These are phyloP conservation scores for Phyllosticta paracitricarpa DNA, from an alignment of 2,329 filamentous ascomycete species.

Conservation along the genomic window DNA sequence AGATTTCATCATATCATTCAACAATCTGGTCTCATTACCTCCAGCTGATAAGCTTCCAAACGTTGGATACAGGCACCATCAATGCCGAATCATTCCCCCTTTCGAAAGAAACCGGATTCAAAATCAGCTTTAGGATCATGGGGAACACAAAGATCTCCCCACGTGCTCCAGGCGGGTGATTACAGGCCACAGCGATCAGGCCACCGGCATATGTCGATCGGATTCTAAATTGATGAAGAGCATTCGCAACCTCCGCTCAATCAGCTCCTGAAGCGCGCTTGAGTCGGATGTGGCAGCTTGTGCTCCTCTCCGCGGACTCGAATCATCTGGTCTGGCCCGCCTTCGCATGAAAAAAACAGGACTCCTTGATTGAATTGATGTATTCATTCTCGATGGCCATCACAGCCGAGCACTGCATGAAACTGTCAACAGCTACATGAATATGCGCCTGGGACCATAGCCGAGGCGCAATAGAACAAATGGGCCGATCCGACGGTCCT, in stretches of 20 bases:
- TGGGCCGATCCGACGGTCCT: neutral
- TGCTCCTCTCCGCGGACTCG: neutral
- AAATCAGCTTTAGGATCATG: neutral
- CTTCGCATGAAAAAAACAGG: neutral
- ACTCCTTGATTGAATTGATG: neutral
- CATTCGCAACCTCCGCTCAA: neutral
- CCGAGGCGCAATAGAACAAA: neutral
- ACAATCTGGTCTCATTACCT: neutral
- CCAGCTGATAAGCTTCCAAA: neutral
- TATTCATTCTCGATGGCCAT: neutral
- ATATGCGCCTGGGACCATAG: neutral
- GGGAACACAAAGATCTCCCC: neutral
- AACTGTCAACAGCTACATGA: neutral
- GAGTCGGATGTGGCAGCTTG: neutral
- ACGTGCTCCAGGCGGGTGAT: neutral
- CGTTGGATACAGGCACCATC: neutral
- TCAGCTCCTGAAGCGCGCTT: neutral
- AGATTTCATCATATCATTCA: neutral
- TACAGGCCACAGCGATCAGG: neutral
- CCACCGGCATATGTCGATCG: neutral
- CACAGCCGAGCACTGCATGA: neutral
- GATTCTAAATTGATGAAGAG: neutral
- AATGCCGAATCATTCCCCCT: neutral
- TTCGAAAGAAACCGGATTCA: neutral
- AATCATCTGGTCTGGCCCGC: neutral